Evolutionary conservation across 352 stramenopile genomes (phyloP), one percentile per base, ranked within the genome.

Genomic region (Albugo candida): DNA sequence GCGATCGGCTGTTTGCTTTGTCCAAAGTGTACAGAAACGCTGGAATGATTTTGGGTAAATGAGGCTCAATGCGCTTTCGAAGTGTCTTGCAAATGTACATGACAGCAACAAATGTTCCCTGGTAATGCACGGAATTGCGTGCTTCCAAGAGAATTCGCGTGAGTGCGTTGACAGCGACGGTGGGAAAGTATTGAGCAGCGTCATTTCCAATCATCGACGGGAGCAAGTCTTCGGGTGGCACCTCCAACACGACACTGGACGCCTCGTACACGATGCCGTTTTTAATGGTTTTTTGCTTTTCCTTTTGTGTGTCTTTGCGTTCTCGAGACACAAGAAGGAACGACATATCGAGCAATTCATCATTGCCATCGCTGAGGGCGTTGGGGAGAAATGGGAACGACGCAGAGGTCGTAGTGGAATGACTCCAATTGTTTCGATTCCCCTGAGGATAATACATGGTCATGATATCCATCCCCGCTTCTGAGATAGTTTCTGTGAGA

Each of bases 31-130:
- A 78, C 39, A 99, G 61, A 46, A 99, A 97, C 36, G 97, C 91
- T 20, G 95, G 95, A 21, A 99, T 91, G 60, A 99, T 97, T 39
- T 93, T 85, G 48, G 94, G 82, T 18, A 99, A 65, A 57, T 98
- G 98, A 14, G 81, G 82, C 11, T 94, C 89, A 54, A 95, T 96
- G 27, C 81, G 77, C 36, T 96, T 75, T 0, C 91, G 86, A 34
- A 99, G 78, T 41, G 78, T 92, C 59, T 97, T 94, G 67, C 97
- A 98, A 54, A 99, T 98, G 55, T 97, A 97, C 76, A 97, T 98
- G 45, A 99, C 91, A 16, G 95, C 92, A 44, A 98, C 93, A 52
- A 98, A 97, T 4, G 95, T 95, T 48, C 94, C 94, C 24, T 94
- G 81, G 56, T 99, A 97, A 48, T 99, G 92, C 16, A 94, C 87